Evolutionary conservation across 805 yeast species (phyloP).

Genomic region (Hanseniaspora meyeri): DNA sequence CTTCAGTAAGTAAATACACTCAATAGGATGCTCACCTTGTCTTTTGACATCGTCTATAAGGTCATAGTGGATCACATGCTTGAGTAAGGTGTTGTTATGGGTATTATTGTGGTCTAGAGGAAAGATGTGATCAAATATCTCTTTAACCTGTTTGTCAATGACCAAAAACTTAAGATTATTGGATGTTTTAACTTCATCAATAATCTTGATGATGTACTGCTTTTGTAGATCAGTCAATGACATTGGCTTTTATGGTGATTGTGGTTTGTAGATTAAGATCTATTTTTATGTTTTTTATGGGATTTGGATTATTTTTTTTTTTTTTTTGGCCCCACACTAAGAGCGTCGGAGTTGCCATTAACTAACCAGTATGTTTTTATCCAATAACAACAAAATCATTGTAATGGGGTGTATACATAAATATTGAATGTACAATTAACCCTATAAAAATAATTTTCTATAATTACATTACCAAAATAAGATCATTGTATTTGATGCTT

Average conservation of each 20-base stretch:
- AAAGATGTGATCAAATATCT: slow-evolving; percentile 37
- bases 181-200: slow-evolving; percentile 33
- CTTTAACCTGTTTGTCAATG: slow-evolving; percentile 44
- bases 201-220: slow-evolving; percentile 27
- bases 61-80: slow-evolving; percentile 53
- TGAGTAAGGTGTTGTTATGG: slow-evolving; percentile 34
- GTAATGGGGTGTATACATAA: too few species aligned
- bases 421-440: too few species aligned
- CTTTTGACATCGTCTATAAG: slow-evolving; percentile 45
- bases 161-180: slow-evolving; percentile 41
- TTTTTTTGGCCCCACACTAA: not conserved
- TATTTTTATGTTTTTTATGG: not conserved
- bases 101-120: slow-evolving; percentile 20
- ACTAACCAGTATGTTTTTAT: too few species aligned
- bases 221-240: slow-evolving; percentile 31
- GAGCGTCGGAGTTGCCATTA: too few species aligned
- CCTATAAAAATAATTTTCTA: too few species aligned
- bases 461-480: too few species aligned
- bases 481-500: too few species aligned
- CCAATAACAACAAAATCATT: too few species aligned
- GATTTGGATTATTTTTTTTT: not conserved
- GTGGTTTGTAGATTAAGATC: not conserved
- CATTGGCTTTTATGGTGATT: slow-evolving; percentile 19
- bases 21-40: slow-evolving; percentile 49
- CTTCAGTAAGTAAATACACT: slow-evolving; percentile 69